Conservation (phyloP, 495 filamentous ascomycete genomes). For the Penicillium alfredii region DNA sequence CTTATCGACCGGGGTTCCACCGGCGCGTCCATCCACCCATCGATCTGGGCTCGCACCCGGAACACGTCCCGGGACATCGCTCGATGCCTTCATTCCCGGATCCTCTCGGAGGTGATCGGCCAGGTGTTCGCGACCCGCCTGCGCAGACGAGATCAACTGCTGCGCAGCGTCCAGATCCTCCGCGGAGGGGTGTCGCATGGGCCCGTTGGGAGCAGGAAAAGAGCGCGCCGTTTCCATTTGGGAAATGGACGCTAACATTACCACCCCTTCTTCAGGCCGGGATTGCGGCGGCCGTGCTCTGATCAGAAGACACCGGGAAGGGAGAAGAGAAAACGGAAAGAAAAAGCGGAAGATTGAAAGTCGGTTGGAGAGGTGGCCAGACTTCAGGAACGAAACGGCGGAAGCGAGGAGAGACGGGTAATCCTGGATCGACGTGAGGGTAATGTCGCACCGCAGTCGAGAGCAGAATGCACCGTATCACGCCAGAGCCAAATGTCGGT, state of each 20-base stretch:
- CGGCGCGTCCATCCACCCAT: slow-evolving; percentile 7
- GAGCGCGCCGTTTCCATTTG: slow-evolving; percentile 41
- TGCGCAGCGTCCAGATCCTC: slow-evolving; percentile 44
- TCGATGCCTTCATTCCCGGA: slow-evolving; percentile 7
- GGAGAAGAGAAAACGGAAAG: background rate
- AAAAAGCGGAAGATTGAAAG: slow-evolving; percentile 1
- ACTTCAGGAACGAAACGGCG: slow-evolving; percentile 10
- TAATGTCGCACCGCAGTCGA: slow-evolving; percentile 36
- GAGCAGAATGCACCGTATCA: slow-evolving; percentile 35
- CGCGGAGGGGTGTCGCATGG: slow-evolving; percentile 38
- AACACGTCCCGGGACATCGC: too few species aligned
- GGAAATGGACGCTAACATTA: slow-evolving; percentile 37
- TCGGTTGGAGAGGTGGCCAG: slow-evolving; percentile 2
- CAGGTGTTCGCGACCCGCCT: slow-evolving; percentile 37
- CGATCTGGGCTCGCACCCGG: slow-evolving; percentile 12
- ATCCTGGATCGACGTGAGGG: slow-evolving; percentile 14
- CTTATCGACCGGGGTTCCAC: slow-evolving; percentile 17
- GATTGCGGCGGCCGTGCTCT: slow-evolving; percentile 1
- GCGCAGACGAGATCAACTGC: slow-evolving; percentile 42
- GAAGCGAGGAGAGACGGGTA: slow-evolving; percentile 18
- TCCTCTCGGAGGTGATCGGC: slow-evolving; percentile 26
- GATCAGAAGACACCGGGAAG: slow-evolving; percentile 1
- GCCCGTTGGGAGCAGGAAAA: slow-evolving; percentile 26
- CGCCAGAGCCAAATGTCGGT: slow-evolving; percentile 39
- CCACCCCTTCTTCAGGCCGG: slow-evolving; percentile 13